A percentile compares a stretch with the other conserved stretches of the same genome.
phyloP scores from a whole-genome alignment of 129 eudicot species.

The Pseudognaphalium luteoalbum region DNA sequence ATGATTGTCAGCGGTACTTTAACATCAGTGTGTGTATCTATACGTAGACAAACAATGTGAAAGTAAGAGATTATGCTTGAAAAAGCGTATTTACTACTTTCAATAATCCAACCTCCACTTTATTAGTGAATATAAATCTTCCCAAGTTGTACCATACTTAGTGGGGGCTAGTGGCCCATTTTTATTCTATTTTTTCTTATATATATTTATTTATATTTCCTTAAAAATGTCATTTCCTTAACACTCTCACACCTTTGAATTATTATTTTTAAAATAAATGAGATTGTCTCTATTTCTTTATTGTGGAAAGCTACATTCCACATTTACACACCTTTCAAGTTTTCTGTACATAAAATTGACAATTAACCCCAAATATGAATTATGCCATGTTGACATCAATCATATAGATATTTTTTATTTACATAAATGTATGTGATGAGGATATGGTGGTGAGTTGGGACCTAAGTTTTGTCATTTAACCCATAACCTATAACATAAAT shows the following conservation, averaged over 20 bases:
- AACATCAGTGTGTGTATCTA: background rate
- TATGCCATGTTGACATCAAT: conserved; percentile 6
- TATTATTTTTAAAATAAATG: too few species aligned
- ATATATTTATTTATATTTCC: background rate
- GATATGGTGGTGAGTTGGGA: conserved; percentile 14
- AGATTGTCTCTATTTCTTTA: too few species aligned
- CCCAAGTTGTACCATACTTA: conserved; percentile 1
- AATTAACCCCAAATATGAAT: conserved; percentile 15
- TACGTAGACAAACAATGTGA: background rate
- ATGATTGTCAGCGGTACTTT: too few species aligned
- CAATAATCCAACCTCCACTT: conserved; percentile 1
- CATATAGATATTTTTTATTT: background rate
- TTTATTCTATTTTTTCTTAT: background rate
- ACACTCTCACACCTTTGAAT: background rate
- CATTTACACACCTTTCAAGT: too few species aligned
- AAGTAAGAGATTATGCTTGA: background rate
- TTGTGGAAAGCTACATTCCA: too few species aligned
- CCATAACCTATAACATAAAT: conserved; percentile 2
- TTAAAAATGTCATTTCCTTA: conserved; percentile 3
- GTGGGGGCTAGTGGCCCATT: background rate
- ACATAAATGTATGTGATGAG: conserved; percentile 1
- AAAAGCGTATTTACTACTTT: background rate
- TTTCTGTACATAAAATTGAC: background rate
- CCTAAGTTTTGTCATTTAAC: conserved; percentile 13
- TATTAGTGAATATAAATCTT: background rate